These are phyloP conservation scores for Plasmodium vinckei DNA, from an alignment of 169 alveolate genomes.

Conservation along the genomic window DNA sequence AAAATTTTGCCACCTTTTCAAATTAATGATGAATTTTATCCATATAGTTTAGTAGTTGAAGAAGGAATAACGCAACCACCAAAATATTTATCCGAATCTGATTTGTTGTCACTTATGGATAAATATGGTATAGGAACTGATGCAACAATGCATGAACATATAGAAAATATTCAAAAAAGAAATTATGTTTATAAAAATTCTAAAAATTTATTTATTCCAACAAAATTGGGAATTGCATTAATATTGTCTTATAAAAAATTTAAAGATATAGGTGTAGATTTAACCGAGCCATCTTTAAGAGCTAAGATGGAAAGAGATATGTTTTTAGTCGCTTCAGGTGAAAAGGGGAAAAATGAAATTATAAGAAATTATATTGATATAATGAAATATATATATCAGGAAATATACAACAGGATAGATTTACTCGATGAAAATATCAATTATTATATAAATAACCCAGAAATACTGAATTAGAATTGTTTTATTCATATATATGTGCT, in stretches of 20 bases:
- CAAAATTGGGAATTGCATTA: constrained; percentile 77
- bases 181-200: constrained; percentile 90
- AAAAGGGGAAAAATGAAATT: constrained; percentile 49
- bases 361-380: constrained; percentile 69
- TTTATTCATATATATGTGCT: background rate
- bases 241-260: constrained; percentile 81
- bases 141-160: constrained; percentile 99
- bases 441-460: constrained; percentile 4
- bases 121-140: constrained; percentile 99
- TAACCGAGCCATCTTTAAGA: constrained; percentile 92
- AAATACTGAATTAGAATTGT: background rate
- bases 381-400: constrained; percentile 74
- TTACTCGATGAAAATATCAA: constrained; percentile 45
- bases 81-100: constrained; percentile 95
- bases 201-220: constrained; percentile 46
- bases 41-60: constrained; percentile 40
- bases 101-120: constrained; percentile 96
- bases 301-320: constrained; percentile 95
- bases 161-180: constrained; percentile 97
- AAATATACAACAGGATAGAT: constrained; percentile 69
- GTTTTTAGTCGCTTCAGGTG: constrained; percentile 92
- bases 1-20: constrained; percentile 59
- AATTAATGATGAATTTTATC: constrained; percentile 43
- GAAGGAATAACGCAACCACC: constrained; percentile 91
- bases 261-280: constrained; percentile 77